These are phyloP conservation scores for Trichoderma atrobrunneum DNA, from an alignment of 2,329 filamentous ascomycete species.

Conservation along the genomic window DNA sequence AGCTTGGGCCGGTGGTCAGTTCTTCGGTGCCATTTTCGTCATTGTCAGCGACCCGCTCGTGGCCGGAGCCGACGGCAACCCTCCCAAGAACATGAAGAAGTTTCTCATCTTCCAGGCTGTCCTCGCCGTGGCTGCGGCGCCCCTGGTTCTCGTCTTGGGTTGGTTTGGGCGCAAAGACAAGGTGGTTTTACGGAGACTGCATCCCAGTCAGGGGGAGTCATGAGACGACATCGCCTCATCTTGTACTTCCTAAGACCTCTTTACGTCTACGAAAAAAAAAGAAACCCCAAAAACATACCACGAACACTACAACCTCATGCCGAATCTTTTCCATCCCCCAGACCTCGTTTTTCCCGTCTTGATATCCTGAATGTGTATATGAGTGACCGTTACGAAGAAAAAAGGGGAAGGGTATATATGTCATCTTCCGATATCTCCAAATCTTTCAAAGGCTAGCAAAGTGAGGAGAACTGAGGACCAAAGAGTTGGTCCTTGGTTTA, in stretches of 20 bases:
- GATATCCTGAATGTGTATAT: neutral
- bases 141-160: constrained; percentile 67
- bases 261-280: neutral
- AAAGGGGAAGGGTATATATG: neutral
- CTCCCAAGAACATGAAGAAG: constrained; percentile 69
- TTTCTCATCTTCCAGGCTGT: constrained; percentile 78
- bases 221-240: neutral
- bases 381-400: neutral
- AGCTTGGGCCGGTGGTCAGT: constrained; percentile 82
- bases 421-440: neutral
- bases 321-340: neutral
- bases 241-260: neutral
- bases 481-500: neutral
- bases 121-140: constrained; percentile 61
- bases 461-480: neutral
- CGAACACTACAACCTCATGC: neutral
- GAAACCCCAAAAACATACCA: neutral
- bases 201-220: neutral
- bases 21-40: constrained; percentile 82
- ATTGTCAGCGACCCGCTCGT: constrained; percentile 75
- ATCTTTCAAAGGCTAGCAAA: neutral
- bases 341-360: neutral
- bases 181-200: constrained; percentile 50
- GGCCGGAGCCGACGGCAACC: constrained; percentile 48
- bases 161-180: constrained; percentile 61